phyloP scores from a whole-genome alignment of 2,329 filamentous ascomycete species.

The Xylogone sp. region DNA sequence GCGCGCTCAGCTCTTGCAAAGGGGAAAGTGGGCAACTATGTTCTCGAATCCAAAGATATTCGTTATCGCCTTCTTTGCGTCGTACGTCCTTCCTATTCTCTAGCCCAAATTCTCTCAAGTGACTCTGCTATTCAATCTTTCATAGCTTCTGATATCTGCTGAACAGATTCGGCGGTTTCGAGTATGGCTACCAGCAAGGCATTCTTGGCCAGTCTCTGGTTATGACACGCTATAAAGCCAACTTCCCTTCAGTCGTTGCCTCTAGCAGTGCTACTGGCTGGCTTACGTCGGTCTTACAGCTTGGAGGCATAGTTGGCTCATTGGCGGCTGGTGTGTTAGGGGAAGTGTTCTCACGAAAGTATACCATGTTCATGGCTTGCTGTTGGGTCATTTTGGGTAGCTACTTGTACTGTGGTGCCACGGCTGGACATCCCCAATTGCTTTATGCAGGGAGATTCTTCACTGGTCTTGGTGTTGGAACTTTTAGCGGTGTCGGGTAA shows the following conservation, averaged over 20 bases:
- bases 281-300: constrained; percentile 47
- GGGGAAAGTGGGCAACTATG: too few relatives aligned
- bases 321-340: constrained; percentile 43
- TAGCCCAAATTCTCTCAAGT: too few relatives aligned
- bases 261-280: constrained; percentile 45
- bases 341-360: constrained; percentile 46
- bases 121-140: too few relatives aligned
- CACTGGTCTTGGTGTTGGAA: constrained; percentile 45
- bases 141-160: too few relatives aligned
- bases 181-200: constrained; percentile 52
- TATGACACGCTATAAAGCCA: constrained; percentile 46
- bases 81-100: too few relatives aligned
- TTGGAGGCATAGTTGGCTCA: constrained; percentile 46
- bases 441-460: constrained; percentile 47
- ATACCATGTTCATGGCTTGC: constrained; percentile 47
- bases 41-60: too few relatives aligned
- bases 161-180: constrained; percentile 46
- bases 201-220: constrained; percentile 50
- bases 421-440: constrained; percentile 32
- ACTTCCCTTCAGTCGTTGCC: constrained; percentile 43
- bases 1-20: too few relatives aligned
- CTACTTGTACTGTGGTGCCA: constrained; percentile 42
- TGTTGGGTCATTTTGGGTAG: constrained; percentile 42
- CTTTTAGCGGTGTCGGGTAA: constrained; percentile 38
- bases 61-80: too few relatives aligned